Base-by-base conservation (phyloP, 208 protist genomes). In the Tritrichomonas musculus region DNA sequence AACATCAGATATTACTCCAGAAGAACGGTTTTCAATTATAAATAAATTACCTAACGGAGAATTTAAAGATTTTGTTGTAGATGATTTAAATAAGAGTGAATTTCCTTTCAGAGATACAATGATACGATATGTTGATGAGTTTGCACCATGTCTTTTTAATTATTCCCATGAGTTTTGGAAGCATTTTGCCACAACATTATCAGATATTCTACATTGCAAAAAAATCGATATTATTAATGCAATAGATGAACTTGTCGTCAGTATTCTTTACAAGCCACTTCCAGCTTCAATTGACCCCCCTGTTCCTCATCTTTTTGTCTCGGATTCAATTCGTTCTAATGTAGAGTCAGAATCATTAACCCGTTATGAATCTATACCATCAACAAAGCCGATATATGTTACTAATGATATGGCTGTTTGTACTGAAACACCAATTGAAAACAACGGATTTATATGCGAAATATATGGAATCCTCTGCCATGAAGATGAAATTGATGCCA, bases 131-230 rank as follows among this genome's bases (percentile, higher is more conserved):
- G 33, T 88, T n/a, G 27, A 88, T 39, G 17, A 57, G 4, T 88
- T 88, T 39, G 41, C 41, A 53, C 4, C 77, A 22, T 53, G 27
- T 20, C 13, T 47, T 22, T 88, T 88, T 47, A 47, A 88, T 47
- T 57, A 88, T 39, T 25, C 41, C 1, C 77, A 49, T 55, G 77
- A 88, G n/a, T 88, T 88, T 36, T 88, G 77, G 77, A 88, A 88
- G n/a, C 27, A 39, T 88, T 88, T 88, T 57, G 47, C 27, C 30
- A 39, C 41, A 39, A 60, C 77, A 39, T 39, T 88, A 39, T 88
- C 47, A 5, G 17, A 30, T 39, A 57, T 88, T 8, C 47, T 88
- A 44, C 14, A 88, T 41, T 53, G 44, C 33, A 14, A 44, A 39
- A 88, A 57, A 49, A 5, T 39, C 33, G 47, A 20, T 39, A 27